Evolutionary conservation across 1,284 basidiomycete species (phyloP).

Genomic region (Fomitiporia mediterranea): DNA sequence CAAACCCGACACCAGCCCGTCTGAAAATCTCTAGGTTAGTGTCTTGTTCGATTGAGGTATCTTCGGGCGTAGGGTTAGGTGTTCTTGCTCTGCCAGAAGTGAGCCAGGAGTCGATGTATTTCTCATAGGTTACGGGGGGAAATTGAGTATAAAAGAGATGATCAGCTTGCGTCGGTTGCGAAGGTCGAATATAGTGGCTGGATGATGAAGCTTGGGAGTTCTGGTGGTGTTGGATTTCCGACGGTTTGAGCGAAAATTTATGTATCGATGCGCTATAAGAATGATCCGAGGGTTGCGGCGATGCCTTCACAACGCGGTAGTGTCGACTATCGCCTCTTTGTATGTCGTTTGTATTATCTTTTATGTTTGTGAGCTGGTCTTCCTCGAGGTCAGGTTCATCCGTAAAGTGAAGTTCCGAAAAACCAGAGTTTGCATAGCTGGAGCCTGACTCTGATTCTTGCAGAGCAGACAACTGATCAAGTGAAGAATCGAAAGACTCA

Average conservation of each 20-base stretch:
- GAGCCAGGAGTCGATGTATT: constrained; percentile 21
- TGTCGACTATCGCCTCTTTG: too few relatives aligned
- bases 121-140: neutral
- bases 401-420: constrained; percentile 13
- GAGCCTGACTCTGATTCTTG: constrained; percentile 6
- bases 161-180: neutral
- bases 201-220: neutral
- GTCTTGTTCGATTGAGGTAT: neutral
- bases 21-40: constrained; percentile 5
- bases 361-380: too few relatives aligned
- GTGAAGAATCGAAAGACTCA: neutral
- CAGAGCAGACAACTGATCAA: constrained; percentile 7
- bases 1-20: constrained; percentile 16
- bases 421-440: constrained; percentile 9
- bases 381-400: neutral
- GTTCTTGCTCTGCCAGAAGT: constrained; percentile 20
- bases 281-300: neutral
- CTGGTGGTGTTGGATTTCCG: neutral
- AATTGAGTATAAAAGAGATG: neutral
- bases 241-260: neutral
- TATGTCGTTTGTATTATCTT: too few relatives aligned
- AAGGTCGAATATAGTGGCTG: neutral
- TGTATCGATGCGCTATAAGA: neutral
- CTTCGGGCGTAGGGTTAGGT: constrained; percentile 16
- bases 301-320: too few relatives aligned